Conservation (phyloP, 2,329 filamentous ascomycete genomes). For the Epichloe elymi region DNA sequence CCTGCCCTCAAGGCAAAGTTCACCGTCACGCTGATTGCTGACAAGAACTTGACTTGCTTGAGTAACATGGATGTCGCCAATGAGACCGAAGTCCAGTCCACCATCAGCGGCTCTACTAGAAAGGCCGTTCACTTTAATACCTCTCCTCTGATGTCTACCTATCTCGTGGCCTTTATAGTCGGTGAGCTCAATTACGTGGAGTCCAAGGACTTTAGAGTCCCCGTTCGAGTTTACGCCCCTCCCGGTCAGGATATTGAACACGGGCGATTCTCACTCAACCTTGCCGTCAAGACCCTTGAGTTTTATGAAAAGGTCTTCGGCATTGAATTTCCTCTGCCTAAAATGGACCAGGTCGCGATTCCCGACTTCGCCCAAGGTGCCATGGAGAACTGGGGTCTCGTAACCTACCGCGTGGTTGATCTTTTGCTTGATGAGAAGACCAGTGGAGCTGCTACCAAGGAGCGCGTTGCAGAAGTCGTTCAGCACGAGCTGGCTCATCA, state of each 20-base stretch:
- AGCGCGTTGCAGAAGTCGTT: conserved; percentile 87
- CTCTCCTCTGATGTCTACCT: conserved; percentile 90
- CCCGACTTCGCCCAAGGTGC: conserved; percentile 91
- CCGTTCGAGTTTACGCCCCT: conserved; percentile 87
- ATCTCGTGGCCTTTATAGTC: conserved; percentile 85
- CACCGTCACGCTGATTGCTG: conserved; percentile 79
- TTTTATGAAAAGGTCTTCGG: conserved; percentile 80
- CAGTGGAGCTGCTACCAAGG: conserved; percentile 77
- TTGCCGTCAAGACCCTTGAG: conserved; percentile 76
- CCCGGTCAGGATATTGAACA: conserved; percentile 83
- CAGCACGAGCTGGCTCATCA: conserved; percentile 96
- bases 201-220: conserved; percentile 80
- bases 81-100: conserved; percentile 49
- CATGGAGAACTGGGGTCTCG: conserved; percentile 97
- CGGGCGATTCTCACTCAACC: conserved; percentile 77
- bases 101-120: conserved; percentile 33
- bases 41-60: conserved; percentile 80
- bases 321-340: conserved; percentile 46
- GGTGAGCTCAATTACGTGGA: conserved; percentile 91
- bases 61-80: conserved; percentile 93
- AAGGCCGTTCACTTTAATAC: conserved; percentile 84
- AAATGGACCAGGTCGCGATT: conserved; percentile 64
- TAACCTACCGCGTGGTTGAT: conserved; percentile 80
- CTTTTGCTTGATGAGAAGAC: conserved; percentile 83
- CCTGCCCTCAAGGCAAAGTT: conserved; percentile 88